A percentile compares a stretch with the other conserved stretches of the same genome.
Evolutionary conservation across 805 yeast species (phyloP).

Genomic region (Lipomyces anomalus): DNA sequence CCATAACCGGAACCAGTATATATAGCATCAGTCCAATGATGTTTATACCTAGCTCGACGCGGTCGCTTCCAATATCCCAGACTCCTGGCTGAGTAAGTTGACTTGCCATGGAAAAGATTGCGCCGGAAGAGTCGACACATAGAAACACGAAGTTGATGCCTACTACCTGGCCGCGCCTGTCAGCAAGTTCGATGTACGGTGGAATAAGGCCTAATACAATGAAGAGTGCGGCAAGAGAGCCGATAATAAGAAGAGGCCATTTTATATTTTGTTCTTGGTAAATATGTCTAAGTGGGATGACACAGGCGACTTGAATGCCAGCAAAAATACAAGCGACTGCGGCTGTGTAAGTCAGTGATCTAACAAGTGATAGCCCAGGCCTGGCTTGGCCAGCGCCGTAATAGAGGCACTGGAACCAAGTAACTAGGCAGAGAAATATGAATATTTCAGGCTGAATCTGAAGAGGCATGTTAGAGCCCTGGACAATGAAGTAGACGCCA

Average conservation of each 20-base stretch:
- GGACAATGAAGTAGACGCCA: conserved; percentile 71
- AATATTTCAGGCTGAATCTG: conserved; percentile 86
- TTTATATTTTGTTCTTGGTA: neutral
- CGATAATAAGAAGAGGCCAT: conserved; percentile 80
- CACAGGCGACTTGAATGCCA: conserved; percentile 65
- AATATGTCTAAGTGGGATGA: conserved; percentile 47
- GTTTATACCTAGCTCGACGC: conserved; percentile 51
- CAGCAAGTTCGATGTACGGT: conserved; percentile 78
- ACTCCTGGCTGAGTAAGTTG: conserved; percentile 39
- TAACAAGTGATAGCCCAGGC: conserved; percentile 28
- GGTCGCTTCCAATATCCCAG: conserved; percentile 29
- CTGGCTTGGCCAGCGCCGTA: conserved; percentile 34
- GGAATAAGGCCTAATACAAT: conserved; percentile 78
- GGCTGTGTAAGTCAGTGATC: conserved; percentile 36
- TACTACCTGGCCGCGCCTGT: conserved; percentile 75
- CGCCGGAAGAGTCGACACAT: conserved; percentile 72
- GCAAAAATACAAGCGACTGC: conserved; percentile 42
- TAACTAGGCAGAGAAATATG: conserved; percentile 57
- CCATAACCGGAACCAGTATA: conserved; percentile 64
- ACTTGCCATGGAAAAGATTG: conserved; percentile 66
- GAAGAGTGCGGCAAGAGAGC: conserved; percentile 70
- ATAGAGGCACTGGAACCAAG: conserved; percentile 62
- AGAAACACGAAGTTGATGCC: conserved; percentile 84
- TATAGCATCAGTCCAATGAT: conserved; percentile 75
- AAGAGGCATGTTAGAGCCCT: conserved; percentile 66